Percentiles rank a stretch among this genome's conserved stretches.
Conservation (phyloP, 2,329 filamentous ascomycete species). For the Apiospora koreana region DNA sequence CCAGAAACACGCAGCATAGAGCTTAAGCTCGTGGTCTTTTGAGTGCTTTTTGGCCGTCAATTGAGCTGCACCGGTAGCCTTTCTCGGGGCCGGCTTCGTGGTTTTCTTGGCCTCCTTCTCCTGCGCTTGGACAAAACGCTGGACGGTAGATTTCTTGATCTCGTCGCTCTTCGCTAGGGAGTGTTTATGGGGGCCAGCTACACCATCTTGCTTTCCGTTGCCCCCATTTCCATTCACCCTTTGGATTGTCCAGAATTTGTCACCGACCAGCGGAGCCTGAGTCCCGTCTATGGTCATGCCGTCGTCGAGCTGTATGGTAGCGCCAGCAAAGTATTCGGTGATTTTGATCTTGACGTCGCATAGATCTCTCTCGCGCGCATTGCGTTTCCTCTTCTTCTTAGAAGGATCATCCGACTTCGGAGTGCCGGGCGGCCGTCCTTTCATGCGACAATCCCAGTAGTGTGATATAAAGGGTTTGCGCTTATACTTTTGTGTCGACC, state of each 20-base stretch:
- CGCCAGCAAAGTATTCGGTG: conserved; percentile 71
- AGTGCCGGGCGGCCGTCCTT: conserved; percentile 76
- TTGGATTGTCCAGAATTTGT: conserved; percentile 73
- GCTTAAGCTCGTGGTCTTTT: conserved; percentile 70
- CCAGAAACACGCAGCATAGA: conserved; percentile 86
- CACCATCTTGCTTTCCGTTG: conserved; percentile 70
- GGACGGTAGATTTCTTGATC: conserved; percentile 79
- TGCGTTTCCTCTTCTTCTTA: conserved; percentile 80
- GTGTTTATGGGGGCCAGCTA: conserved; percentile 74
- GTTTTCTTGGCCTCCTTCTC: conserved; percentile 66
- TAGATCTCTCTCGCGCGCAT: conserved; percentile 73
- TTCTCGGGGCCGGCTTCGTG: conserved; percentile 71
- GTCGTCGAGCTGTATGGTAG: conserved; percentile 36
- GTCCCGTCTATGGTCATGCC: conserved; percentile 21
- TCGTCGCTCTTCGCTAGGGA: conserved; percentile 72
- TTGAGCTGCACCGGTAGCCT: conserved; percentile 70
- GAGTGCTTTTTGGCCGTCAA: conserved; percentile 69
- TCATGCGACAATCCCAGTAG: conserved; percentile 83
- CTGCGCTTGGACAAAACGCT: conserved; percentile 63
- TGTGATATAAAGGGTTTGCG: conserved; percentile 80
- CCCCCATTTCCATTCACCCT: conserved; percentile 75
- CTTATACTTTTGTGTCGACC: conserved; percentile 79
- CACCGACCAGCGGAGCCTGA: conserved; percentile 46
- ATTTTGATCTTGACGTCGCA: conserved; percentile 89
- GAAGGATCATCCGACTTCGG: conserved; percentile 78